These are phyloP conservation scores for Solanum chacoense DNA, from an alignment of 305 asterid genomes.

Conservation along the genomic window DNA sequence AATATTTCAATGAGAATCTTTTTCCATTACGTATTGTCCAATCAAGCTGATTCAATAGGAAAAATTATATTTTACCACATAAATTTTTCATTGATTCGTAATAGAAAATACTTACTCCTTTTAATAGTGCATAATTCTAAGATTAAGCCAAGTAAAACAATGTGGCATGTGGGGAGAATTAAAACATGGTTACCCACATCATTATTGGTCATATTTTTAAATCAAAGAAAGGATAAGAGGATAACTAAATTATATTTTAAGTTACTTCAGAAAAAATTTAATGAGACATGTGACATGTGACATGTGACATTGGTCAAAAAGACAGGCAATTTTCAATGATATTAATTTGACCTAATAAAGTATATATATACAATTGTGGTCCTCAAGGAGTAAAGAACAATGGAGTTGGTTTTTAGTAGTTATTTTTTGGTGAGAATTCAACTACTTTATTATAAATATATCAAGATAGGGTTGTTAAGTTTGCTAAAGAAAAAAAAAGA, in stretches of 20 bases:
- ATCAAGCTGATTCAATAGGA: too few species aligned
- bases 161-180: neutral
- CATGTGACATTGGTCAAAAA: neutral
- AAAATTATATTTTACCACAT: neutral
- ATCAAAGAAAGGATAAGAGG: neutral
- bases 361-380: neutral
- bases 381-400: neutral
- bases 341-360: neutral
- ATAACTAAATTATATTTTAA: neutral
- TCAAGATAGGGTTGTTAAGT: neutral
- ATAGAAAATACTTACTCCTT: neutral
- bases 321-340: neutral
- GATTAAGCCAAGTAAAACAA: neutral
- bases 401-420: neutral
- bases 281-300: neutral
- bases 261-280: neutral
- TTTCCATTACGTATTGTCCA: neutral
- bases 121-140: neutral
- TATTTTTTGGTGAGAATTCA: neutral
- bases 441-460: neutral
- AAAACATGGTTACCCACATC: neutral
- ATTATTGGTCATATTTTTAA: neutral
- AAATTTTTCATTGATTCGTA: neutral
- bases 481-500: neutral
- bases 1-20: neutral